Evolutionary conservation across 441 rosid genomes (phyloP), one percentile per base, ranked within the genome.

Genomic region (Sinapis alba): DNA sequence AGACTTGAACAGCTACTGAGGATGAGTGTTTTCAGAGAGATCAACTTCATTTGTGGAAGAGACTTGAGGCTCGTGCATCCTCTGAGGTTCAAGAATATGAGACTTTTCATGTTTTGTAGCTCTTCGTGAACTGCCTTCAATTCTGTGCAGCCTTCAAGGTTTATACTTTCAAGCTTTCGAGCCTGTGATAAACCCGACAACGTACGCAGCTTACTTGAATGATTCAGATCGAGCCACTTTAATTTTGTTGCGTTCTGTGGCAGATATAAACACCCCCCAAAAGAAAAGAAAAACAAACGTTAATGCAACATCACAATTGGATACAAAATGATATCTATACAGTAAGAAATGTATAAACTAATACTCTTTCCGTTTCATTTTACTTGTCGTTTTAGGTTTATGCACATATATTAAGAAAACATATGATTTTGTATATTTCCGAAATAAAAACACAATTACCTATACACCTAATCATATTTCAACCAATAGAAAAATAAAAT

Each of bases 101-200:
- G 68, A 50, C 63, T 60, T 32, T 50, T 3, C 79, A 75, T 75
- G 27, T 68, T 34, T n/a, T 24, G 43, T 13, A 75, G 21, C 30
- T 32, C 68, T 21, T 59, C n/a, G 0, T 30, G 68, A 50, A 68
- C 26, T 2, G 15, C 7, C 20, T 34, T 7, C 54, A 75, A 10
- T 12, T 24, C 6, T 0, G 56, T 68, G 68, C 79, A 75, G 0
- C 79, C 69, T 75, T 68, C 74, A 12, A 75, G 79, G 30, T 75
- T 75, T 5, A 75, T 15, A 58, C 69, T 68, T 19, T 21, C 8
- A 60, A 75, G 79, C 8, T 68, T 75, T 13, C 2, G 43, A 24
- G 79, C 74, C 6, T 1, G 3, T 6, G 63, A 32, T 34, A 75
- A 68, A 6, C 68, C 73, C 0, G 64, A 68, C 53, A 75, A 32